phyloP scores from a whole-genome alignment of 2,329 filamentous ascomycete species.

The Albifimbria verrucaria region DNA sequence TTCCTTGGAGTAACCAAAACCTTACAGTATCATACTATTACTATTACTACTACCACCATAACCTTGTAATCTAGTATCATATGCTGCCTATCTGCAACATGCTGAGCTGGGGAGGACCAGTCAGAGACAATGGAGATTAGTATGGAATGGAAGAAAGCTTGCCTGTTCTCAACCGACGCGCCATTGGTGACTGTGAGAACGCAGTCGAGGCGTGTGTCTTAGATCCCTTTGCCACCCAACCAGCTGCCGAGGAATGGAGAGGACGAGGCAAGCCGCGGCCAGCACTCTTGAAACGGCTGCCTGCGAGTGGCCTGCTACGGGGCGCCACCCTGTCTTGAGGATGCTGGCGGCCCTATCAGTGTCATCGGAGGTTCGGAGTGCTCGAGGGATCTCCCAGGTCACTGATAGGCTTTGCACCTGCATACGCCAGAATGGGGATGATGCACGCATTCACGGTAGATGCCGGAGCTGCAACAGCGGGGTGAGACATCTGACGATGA shows the following conservation, averaged over 20 bases:
- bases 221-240: background rate
- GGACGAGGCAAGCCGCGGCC: background rate
- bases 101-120: background rate
- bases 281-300: no score
- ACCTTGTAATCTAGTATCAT: slow-evolving; percentile 12
- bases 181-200: background rate
- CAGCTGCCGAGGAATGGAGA: background rate
- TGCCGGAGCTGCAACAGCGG: no score
- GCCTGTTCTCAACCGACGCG: background rate
- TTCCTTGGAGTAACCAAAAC: background rate
- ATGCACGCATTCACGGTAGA: no score
- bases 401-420: no score
- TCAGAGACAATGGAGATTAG: background rate
- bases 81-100: slow-evolving; percentile 5
- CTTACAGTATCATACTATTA: slow-evolving; percentile 9
- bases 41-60: no score
- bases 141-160: background rate
- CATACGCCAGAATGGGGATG: no score
- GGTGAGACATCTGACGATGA: no score
- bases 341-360: no score
- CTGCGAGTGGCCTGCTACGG: no score
- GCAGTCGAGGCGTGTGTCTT: background rate
- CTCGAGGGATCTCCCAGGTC: no score
- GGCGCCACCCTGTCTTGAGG: no score
- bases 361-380: no score